Percentiles rank a stretch among this genome's conserved stretches.
These are phyloP conservation scores for Hortaea sp. DNA, from an alignment of 2,329 filamentous ascomycete genomes.

Conservation along the genomic window DNA sequence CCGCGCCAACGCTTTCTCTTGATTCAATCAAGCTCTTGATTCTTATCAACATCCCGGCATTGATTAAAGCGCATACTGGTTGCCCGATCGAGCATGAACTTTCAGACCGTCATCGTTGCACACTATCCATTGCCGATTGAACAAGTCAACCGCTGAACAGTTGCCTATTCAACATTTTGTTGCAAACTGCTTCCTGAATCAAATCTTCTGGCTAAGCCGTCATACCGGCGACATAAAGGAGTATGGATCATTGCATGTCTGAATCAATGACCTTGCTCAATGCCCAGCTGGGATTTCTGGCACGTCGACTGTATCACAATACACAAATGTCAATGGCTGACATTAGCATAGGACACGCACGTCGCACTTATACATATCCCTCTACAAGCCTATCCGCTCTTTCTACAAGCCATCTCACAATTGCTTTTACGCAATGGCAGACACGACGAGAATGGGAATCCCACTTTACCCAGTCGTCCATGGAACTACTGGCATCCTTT, in stretches of 20 bases:
- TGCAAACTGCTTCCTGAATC: too few species aligned
- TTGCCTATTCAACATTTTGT: too few species aligned
- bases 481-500: conserved; percentile 60
- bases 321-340: conserved; percentile 1
- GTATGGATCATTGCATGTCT: conserved; percentile 15
- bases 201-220: too few species aligned
- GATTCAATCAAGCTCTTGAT: neutral
- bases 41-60: neutral
- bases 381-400: conserved; percentile 61
- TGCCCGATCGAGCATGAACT: conserved; percentile 27
- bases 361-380: conserved; percentile 88
- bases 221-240: too few species aligned
- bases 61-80: neutral
- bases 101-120: conserved; percentile 15
- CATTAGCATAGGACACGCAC: conserved; percentile 59
- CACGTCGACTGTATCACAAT: conserved; percentile 22
- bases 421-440: conserved; percentile 51
- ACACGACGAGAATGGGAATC: conserved; percentile 32
- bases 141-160: conserved; percentile 18
- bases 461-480: conserved; percentile 24
- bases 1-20: neutral
- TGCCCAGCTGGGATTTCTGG: conserved; percentile 40
- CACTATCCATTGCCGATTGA: conserved; percentile 20
- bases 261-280: conserved; percentile 36
- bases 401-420: conserved; percentile 79